Evolutionary conservation across 306 rosid genomes (phyloP).

Genomic region (Cucumis melo): DNA sequence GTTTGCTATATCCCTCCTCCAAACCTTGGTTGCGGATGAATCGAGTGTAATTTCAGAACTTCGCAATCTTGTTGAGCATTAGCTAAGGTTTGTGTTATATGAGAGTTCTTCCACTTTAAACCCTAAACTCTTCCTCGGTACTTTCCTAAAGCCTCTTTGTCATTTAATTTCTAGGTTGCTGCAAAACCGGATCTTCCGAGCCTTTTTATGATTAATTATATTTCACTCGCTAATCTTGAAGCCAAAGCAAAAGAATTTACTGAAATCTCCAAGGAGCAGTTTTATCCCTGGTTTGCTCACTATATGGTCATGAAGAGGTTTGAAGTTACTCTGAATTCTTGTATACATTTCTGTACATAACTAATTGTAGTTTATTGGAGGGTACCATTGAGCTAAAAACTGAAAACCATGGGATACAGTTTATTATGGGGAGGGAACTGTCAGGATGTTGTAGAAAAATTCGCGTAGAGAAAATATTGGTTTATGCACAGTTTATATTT

Average conservation of each 20-base stretch:
- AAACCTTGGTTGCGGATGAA: conserved; percentile 58
- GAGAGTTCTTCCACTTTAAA: too few relatives aligned
- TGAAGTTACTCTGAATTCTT: neutral
- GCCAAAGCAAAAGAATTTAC: conserved; percentile 61
- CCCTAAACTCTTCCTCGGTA: neutral
- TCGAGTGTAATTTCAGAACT: conserved; percentile 84
- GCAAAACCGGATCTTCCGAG: conserved; percentile 91
- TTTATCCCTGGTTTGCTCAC: conserved; percentile 94
- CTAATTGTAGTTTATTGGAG: neutral
- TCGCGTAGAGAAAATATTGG: neutral
- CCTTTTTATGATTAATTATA: conserved; percentile 83
- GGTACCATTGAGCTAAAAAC: neutral
- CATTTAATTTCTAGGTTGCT: conserved; percentile 48
- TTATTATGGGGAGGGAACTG: neutral
- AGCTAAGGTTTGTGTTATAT: conserved; percentile 48
- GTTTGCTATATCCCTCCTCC: too few relatives aligned
- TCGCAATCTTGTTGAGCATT: conserved; percentile 90
- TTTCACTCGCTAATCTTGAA: conserved; percentile 61
- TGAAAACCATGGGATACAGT: neutral
- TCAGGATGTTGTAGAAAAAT: neutral
- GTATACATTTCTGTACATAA: neutral
- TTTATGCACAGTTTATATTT: neutral
- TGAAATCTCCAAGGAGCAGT: conserved; percentile 70
- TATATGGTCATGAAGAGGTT: conserved; percentile 99
- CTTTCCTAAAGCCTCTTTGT: neutral